A percentile compares a stretch with the other conserved stretches of the same genome.
Evolutionary conservation across 2,329 filamentous ascomycete genomes (phyloP).

Genomic region (Ilyonectria mors-panacis): DNA sequence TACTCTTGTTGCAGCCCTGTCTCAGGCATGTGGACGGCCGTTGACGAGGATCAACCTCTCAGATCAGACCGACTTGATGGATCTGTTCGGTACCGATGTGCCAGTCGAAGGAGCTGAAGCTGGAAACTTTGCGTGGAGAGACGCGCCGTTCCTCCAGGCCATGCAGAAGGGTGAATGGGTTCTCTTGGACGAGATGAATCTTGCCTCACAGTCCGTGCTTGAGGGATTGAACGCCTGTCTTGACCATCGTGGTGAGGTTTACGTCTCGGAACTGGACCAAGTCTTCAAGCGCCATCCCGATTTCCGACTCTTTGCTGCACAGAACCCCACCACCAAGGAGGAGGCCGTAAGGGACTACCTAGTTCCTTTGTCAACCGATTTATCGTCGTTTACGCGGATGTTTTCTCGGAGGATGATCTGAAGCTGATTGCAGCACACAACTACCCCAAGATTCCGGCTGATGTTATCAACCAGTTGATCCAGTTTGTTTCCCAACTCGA

Average conservation of each 20-base stretch:
- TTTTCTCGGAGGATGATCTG: constrained; percentile 86
- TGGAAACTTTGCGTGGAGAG: constrained; percentile 94
- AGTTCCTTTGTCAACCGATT: constrained; percentile 98
- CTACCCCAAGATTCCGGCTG: constrained; percentile 74
- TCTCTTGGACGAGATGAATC: constrained; percentile 97
- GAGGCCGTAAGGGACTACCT: constrained; percentile 93
- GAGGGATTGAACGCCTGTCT: constrained; percentile 97
- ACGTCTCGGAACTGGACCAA: constrained; percentile 94
- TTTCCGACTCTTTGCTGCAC: constrained; percentile 96
- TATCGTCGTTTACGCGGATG: constrained; percentile 96
- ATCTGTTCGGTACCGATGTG: constrained; percentile 96
- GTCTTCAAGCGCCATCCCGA: constrained; percentile 90
- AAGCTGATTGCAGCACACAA: constrained; percentile 84
- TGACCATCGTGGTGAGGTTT: constrained; percentile 95
- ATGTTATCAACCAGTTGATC: constrained; percentile 78
- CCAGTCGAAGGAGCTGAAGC: constrained; percentile 93
- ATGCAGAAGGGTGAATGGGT: constrained; percentile 99
- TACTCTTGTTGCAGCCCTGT: constrained; percentile 88
- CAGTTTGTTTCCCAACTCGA: constrained; percentile 87
- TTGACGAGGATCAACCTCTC: constrained; percentile 97
- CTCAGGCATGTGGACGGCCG: constrained; percentile 83
- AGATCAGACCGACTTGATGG: constrained; percentile 97
- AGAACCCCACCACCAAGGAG: constrained; percentile 98
- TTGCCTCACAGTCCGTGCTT: constrained; percentile 95
- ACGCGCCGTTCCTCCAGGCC: constrained; percentile 93